These are phyloP conservation scores for Sporothrix globosa DNA, from an alignment of 2,329 filamentous ascomycete species.

Conservation along the genomic window DNA sequence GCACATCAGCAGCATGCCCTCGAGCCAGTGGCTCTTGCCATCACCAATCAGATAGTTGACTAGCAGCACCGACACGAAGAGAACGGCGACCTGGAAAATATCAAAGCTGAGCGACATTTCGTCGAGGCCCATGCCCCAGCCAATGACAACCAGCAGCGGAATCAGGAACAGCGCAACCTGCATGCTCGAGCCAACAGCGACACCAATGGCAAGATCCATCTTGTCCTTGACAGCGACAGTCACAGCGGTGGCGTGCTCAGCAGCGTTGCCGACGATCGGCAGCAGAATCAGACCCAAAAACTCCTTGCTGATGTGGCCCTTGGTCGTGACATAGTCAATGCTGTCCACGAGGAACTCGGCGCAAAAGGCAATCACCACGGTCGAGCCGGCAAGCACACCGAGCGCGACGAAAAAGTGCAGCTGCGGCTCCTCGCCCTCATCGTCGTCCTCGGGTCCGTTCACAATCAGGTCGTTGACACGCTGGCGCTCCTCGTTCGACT, in stretches of 20 bases:
- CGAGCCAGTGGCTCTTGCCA: slow-evolving; percentile 80
- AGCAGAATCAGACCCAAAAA: slow-evolving; percentile 77
- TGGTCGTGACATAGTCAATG: slow-evolving; percentile 66
- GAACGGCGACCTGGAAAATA: slow-evolving; percentile 81
- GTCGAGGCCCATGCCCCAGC: slow-evolving; percentile 72
- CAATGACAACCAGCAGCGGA: slow-evolving; percentile 74
- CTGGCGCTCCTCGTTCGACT: slow-evolving; percentile 43
- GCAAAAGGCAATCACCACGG: slow-evolving; percentile 77
- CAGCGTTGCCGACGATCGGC: slow-evolving; percentile 78
- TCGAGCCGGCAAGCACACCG: slow-evolving; percentile 70
- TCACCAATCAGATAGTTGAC: slow-evolving; percentile 86
- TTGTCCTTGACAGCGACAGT: slow-evolving; percentile 82
- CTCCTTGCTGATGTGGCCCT: slow-evolving; percentile 65
- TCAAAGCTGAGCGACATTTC: slow-evolving; percentile 85
- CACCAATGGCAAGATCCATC: slow-evolving; percentile 81
- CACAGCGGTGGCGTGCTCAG: slow-evolving; percentile 79
- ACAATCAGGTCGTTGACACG: slow-evolving; percentile 37
- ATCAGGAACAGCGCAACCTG: slow-evolving; percentile 81
- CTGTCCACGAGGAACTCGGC: slow-evolving; percentile 74
- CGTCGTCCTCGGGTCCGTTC: slow-evolving; percentile 53
- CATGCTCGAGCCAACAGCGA: slow-evolving; percentile 78
- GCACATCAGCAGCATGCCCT: slow-evolving; percentile 74
- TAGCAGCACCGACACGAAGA: slow-evolving; percentile 81
- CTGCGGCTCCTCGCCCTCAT: slow-evolving; percentile 74
- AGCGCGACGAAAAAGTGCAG: slow-evolving; percentile 74